phyloP scores from a whole-genome alignment of 305 asterid species.

The Solanum hybrid region DNA sequence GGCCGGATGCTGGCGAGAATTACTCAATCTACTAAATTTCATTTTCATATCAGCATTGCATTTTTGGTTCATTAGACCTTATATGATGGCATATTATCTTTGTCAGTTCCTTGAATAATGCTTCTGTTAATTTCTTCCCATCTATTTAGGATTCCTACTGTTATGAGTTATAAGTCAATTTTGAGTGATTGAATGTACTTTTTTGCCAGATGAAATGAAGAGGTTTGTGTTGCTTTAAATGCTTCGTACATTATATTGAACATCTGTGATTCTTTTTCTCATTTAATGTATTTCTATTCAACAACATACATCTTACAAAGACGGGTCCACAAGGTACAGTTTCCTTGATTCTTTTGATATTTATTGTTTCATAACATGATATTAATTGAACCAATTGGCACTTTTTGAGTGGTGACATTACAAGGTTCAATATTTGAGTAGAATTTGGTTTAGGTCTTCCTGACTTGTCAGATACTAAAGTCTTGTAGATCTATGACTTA shows the following conservation, averaged over 20 bases:
- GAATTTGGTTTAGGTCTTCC: background rate
- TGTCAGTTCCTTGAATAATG: constrained; percentile 9
- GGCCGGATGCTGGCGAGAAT: constrained; percentile 53
- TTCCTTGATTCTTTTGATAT: background rate
- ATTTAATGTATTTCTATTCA: background rate
- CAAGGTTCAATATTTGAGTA: background rate
- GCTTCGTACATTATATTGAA: background rate
- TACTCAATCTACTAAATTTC: constrained; percentile 47
- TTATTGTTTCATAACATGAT: background rate
- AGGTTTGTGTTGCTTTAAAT: constrained; percentile 1
- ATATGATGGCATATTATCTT: constrained; percentile 10
- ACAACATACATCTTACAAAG: background rate
- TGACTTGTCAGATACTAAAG: background rate
- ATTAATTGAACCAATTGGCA: background rate
- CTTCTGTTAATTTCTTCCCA: background rate
- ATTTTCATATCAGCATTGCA: constrained; percentile 8
- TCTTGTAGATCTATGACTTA: background rate
- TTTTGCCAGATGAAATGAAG: constrained; percentile 5
- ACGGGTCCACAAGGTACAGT: background rate
- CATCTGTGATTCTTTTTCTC: background rate
- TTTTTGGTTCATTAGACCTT: constrained; percentile 14
- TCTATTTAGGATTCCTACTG: background rate
- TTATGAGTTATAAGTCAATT: background rate
- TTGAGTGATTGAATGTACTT: constrained; percentile 5
- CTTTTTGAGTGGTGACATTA: background rate